Evolutionary conservation across 139 green algal species (phyloP).

Genomic region (Chlorella sp.): DNA sequence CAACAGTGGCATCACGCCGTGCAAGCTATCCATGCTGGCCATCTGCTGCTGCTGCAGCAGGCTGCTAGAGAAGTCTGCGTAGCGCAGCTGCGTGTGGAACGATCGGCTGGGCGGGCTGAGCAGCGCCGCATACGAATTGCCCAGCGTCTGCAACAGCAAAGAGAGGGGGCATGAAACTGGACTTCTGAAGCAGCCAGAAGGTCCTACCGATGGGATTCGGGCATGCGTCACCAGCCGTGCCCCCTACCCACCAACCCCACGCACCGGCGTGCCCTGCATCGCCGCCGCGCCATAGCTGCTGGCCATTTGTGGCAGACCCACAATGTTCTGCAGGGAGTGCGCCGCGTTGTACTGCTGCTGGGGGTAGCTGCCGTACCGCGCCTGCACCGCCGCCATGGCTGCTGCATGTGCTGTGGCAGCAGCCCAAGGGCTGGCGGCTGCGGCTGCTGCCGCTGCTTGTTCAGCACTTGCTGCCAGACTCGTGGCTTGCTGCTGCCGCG

Average conservation of each 20-base stretch:
- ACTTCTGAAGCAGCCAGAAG: neutral
- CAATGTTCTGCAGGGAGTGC: constrained; percentile 37
- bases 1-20: constrained; percentile 38
- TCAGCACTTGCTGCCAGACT: neutral
- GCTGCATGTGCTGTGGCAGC: constrained; percentile 46
- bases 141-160: neutral
- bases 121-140: constrained; percentile 19
- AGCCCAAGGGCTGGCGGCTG: constrained; percentile 11
- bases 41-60: constrained; percentile 11
- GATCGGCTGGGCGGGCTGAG: constrained; percentile 42
- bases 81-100: constrained; percentile 37
- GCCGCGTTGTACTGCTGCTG: constrained; percentile 29
- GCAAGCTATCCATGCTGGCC: constrained; percentile 3
- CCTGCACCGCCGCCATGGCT: constrained; percentile 51
- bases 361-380: constrained; percentile 21
- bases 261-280: constrained; percentile 20
- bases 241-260: neutral
- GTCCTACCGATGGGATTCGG: too few species aligned
- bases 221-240: neutral
- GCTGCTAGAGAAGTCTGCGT: constrained; percentile 1
- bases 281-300: neutral
- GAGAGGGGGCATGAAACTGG: neutral
- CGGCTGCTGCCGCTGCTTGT: neutral
- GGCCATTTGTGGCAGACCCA: neutral
- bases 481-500: neutral